Conservation (phyloP, 2,329 filamentous ascomycete species). For the Aaosphaeria pasadenensis region DNA sequence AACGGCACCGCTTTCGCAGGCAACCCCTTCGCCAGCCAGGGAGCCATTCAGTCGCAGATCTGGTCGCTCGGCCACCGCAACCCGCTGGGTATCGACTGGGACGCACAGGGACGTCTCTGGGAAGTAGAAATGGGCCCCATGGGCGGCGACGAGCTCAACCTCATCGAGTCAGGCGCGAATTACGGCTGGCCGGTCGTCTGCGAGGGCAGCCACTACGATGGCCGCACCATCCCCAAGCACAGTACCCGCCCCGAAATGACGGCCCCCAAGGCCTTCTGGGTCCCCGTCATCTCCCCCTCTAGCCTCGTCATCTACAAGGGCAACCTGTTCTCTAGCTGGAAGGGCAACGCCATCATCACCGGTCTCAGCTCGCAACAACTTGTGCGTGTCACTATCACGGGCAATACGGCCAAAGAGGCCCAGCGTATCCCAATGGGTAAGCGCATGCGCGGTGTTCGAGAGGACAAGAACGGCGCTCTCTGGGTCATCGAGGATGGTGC, state of each 20-base stretch:
- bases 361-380: constrained; percentile 9
- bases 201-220: constrained; percentile 13
- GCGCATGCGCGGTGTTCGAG: constrained; percentile 14
- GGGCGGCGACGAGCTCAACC: constrained; percentile 16
- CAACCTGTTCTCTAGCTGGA: constrained; percentile 13
- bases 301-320: constrained; percentile 17
- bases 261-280: constrained; percentile 13
- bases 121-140: constrained; percentile 16
- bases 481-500: constrained; percentile 15
- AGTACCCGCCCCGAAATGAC: constrained; percentile 12
- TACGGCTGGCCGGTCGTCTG: constrained; percentile 14
- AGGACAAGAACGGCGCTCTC: constrained; percentile 14
- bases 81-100: constrained; percentile 15
- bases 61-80: constrained; percentile 16
- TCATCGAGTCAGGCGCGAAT: constrained; percentile 11
- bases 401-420: constrained; percentile 13
- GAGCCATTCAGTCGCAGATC: constrained; percentile 12
- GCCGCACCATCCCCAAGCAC: constrained; percentile 10
- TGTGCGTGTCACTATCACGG: constrained; percentile 13
- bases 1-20: constrained; percentile 16
- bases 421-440: constrained; percentile 16
- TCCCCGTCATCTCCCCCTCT: constrained; percentile 14
- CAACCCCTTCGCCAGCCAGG: constrained; percentile 13
- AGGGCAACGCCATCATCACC: constrained; percentile 16
- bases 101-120: constrained; percentile 14